These are phyloP conservation scores for Neoascochyta sp. DNA, from an alignment of 2,329 filamentous ascomycete species.

Conservation along the genomic window DNA sequence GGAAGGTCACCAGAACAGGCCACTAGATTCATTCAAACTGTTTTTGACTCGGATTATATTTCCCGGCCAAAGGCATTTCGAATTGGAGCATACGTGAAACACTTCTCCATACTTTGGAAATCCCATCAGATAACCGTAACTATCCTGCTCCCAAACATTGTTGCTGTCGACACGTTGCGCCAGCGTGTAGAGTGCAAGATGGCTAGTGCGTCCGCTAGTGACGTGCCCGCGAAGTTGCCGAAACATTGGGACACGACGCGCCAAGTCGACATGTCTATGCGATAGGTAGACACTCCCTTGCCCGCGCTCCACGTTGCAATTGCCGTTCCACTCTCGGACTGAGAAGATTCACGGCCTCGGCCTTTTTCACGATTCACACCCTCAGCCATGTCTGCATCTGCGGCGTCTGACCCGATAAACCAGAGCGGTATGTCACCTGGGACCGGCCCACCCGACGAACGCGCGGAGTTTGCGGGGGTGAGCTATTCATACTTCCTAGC, in stretches of 20 bases:
- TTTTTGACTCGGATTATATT: too few relatives aligned
- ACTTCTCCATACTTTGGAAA: too few relatives aligned
- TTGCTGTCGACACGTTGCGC: too few relatives aligned
- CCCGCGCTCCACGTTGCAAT: conserved; percentile 9
- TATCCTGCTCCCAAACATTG: too few relatives aligned
- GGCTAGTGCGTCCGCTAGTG: conserved; percentile 24
- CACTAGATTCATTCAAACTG: too few relatives aligned
- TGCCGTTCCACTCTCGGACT: too few relatives aligned
- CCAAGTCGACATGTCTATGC: conserved; percentile 34
- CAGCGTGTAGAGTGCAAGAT: too few relatives aligned
- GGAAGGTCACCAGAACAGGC: too few relatives aligned
- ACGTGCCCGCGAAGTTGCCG: conserved; percentile 21
- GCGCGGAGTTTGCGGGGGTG: conserved; percentile 4
- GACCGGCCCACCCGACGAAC: conserved; percentile 14
- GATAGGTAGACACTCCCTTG: conserved; percentile 23
- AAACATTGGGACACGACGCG: conserved; percentile 36
- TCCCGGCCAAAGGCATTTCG: too few relatives aligned
- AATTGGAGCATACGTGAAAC: too few relatives aligned
- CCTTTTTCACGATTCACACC: conserved; percentile 2
- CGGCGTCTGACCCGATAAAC: conserved; percentile 27
- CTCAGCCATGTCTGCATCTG: conserved; percentile 28
- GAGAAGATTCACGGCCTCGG: conserved; percentile 10
- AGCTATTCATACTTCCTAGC: too few relatives aligned
- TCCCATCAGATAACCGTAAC: too few relatives aligned
- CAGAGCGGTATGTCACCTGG: conserved; percentile 36